Base-by-base conservation (phyloP, 345 rosid genomes). In the Durio zibethinus region DNA sequence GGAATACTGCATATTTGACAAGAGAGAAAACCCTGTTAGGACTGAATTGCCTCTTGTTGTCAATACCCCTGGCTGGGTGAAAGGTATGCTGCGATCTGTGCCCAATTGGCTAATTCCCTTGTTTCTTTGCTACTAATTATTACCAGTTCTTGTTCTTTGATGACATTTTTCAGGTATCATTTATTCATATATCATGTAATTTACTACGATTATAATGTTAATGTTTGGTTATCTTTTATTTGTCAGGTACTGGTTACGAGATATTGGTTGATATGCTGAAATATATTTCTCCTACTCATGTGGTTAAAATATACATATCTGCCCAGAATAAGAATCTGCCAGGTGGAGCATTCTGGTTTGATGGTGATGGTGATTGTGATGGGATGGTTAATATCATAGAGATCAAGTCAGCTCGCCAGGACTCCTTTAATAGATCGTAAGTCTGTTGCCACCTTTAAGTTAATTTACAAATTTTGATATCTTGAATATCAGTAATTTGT, bases 1-100 rank as follows among this genome's bases (percentile, higher is more conserved):
- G 42, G 76, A 89, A 81, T 85, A 85, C 82, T 78, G 83, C 80
- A 80, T 56, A 80, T 69, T 65, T 77, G 72, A 77, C 63, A 23
- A 73, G 66, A 78, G 74, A 75, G 84, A 84, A 79, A 82, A 64
- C 72, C 80, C 83, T 81, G 80, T 77, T 73, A 73, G 76, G 82
- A 76, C 70, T 48, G 91, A 79, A 57, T 72, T 92, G 83, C 99
- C 99, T 15, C 92, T 93, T 69, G 86, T 96, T 78, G 88, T 96
- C 73, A 93, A 93, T 67, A 93, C 99, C 36, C 91, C 95, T 42
- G 99, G 99, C 76, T 96, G 99, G 99, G 97, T 96, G 75, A 96
- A 96, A 92, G 99, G 99, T 89, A 35, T 42, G 78, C 42, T 59
- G 61, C 61, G 53, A 63, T 52, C 33, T 78, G 27, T 62, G 9